A percentile compares a stretch with the other conserved stretches of the same genome.
Evolutionary conservation across 148 eudicot genomes (phyloP).

Genomic region (Spergularia bocconei): DNA sequence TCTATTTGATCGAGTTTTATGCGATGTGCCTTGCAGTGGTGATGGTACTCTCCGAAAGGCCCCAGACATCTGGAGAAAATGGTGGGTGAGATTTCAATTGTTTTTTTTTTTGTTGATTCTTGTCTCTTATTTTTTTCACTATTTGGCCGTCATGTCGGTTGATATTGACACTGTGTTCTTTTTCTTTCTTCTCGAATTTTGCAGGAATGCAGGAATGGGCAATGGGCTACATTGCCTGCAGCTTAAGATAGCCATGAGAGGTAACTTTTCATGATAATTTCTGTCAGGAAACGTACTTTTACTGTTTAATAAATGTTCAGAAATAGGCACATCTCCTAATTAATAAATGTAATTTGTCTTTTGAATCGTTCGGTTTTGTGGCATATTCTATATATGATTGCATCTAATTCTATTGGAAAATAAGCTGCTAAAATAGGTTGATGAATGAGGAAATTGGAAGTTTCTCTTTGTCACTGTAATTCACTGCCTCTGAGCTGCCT

Average conservation of each 20-base stretch:
- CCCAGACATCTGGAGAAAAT: slow-evolving; percentile 98
- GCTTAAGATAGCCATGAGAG: slow-evolving; percentile 94
- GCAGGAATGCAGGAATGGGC: slow-evolving; percentile 87
- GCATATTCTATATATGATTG: too few relatives aligned
- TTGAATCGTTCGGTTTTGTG: too few relatives aligned
- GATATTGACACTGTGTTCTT: slow-evolving; percentile 17
- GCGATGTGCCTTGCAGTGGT: slow-evolving; percentile 99
- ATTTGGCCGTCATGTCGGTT: slow-evolving; percentile 9
- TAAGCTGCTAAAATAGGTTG: too few relatives aligned
- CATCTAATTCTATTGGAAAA: too few relatives aligned
- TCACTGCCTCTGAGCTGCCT: too few relatives aligned
- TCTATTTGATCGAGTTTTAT: slow-evolving; percentile 88
- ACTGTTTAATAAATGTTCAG: too few relatives aligned
- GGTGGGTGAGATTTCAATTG: slow-evolving; percentile 43
- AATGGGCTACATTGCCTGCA: slow-evolving; percentile 89
- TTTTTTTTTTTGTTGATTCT: not conserved
- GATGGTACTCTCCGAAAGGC: slow-evolving; percentile 99
- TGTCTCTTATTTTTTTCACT: not conserved
- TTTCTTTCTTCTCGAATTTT: slow-evolving; percentile 11
- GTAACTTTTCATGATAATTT: slow-evolving; percentile 35
- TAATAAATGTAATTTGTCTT: too few relatives aligned
- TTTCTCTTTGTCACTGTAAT: too few relatives aligned
- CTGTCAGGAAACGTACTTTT: not conserved
- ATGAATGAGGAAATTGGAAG: too few relatives aligned
- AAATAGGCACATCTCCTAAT: too few relatives aligned